Percentiles rank a stretch among this genome's conserved stretches.
Evolutionary conservation across 2,329 filamentous ascomycete genomes (phyloP).

Genomic region (Lachnellula suecica): DNA sequence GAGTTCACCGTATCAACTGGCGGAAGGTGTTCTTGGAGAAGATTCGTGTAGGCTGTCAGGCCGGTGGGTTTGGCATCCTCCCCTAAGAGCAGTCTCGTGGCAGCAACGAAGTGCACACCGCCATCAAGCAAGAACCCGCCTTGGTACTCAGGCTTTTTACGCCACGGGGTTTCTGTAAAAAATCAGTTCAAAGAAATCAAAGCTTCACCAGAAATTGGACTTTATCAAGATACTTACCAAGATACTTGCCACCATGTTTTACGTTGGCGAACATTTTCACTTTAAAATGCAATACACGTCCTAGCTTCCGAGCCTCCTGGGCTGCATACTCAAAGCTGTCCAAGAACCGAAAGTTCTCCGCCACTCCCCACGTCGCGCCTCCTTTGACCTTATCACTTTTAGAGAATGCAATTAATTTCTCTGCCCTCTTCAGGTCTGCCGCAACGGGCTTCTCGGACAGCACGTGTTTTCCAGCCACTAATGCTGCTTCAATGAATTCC

Average conservation of each 20-base stretch:
- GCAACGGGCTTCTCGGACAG: constrained; percentile 55
- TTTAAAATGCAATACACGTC: constrained; percentile 54
- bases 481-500: constrained; percentile 46
- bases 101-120: constrained; percentile 71
- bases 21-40: constrained; percentile 29
- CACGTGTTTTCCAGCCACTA: constrained; percentile 52
- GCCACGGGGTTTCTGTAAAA: constrained; percentile 53
- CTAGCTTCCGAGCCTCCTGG: constrained; percentile 48
- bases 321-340: constrained; percentile 52
- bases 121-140: constrained; percentile 77
- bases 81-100: constrained; percentile 57
- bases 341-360: constrained; percentile 72
- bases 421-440: constrained; percentile 46
- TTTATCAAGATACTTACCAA: constrained; percentile 22
- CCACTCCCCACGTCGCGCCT: constrained; percentile 55
- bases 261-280: constrained; percentile 46
- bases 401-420: constrained; percentile 48
- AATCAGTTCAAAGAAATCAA: constrained; percentile 9
- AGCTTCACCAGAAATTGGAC: background rate
- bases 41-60: constrained; percentile 27
- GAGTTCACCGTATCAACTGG: constrained; percentile 34
- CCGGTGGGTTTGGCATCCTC: constrained; percentile 25
- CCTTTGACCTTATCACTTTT: constrained; percentile 34
- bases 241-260: constrained; percentile 46
- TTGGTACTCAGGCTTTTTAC: constrained; percentile 68